Conservation (phyloP, 2,329 filamentous ascomycete species). For the Colletotrichum sp. region DNA sequence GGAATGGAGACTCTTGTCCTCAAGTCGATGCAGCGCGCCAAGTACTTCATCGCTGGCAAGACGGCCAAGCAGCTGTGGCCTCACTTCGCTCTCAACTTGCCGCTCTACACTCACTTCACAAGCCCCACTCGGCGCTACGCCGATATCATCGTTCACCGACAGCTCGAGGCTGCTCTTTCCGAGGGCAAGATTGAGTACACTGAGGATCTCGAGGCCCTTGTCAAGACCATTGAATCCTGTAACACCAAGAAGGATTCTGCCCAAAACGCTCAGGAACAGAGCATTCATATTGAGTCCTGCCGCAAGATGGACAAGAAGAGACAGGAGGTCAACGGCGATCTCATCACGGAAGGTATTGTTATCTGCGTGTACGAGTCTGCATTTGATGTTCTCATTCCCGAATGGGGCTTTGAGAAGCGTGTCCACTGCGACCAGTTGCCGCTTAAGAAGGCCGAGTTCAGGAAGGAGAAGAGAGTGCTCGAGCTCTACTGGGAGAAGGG, state of each 20-base stretch:
- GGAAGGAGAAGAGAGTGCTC: slow-evolving; percentile 92
- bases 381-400: slow-evolving; percentile 96
- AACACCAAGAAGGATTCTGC: slow-evolving; percentile 99
- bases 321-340: slow-evolving; percentile 84
- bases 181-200: slow-evolving; percentile 82
- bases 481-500: slow-evolving; percentile 99
- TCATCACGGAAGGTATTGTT: slow-evolving; percentile 95
- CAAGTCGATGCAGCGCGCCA: slow-evolving; percentile 95
- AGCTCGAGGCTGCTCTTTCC: slow-evolving; percentile 86
- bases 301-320: slow-evolving; percentile 93
- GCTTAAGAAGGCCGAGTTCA: slow-evolving; percentile 98
- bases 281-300: slow-evolving; percentile 97
- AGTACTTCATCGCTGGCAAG: slow-evolving; percentile 90
- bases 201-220: slow-evolving; percentile 86
- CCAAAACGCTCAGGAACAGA: slow-evolving; percentile 97
- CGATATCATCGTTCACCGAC: slow-evolving; percentile 93
- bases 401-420: slow-evolving; percentile 98
- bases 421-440: slow-evolving; percentile 98
- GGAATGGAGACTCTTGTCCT: slow-evolving; percentile 96
- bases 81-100: slow-evolving; percentile 92
- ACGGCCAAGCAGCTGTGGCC: slow-evolving; percentile 77
- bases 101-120: slow-evolving; percentile 96
- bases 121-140: slow-evolving; percentile 94
- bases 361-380: slow-evolving; percentile 98
- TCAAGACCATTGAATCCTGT: slow-evolving; percentile 92